Conservation (phyloP, 257 asterid species). For the Salvia miltiorrhiza region DNA sequence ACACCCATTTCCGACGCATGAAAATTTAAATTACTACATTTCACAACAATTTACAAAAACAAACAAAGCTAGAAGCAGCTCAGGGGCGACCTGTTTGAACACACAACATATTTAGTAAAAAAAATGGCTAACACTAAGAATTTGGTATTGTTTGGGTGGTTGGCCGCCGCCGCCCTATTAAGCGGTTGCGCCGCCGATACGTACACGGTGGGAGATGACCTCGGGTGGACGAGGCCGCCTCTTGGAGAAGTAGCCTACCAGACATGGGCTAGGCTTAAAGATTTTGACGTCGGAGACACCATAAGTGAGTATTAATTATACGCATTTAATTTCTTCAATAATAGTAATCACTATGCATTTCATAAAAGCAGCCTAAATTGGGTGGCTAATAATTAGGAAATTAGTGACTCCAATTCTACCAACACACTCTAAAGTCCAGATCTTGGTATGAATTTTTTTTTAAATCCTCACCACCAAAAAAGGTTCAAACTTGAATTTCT, state of each 20-base stretch:
- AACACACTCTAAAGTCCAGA: too few relatives aligned
- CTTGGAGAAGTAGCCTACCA: slow-evolving; percentile 20
- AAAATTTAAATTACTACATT: not conserved
- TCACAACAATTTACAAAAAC: not conserved
- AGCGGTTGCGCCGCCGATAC: slow-evolving; percentile 28
- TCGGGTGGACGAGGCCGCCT: slow-evolving; percentile 36
- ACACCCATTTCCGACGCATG: not conserved
- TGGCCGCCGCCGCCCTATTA: slow-evolving; percentile 20
- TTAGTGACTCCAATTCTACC: too few relatives aligned
- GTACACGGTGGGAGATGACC: slow-evolving; percentile 20
- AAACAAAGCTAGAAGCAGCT: not conserved
- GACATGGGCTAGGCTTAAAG: slow-evolving; percentile 21
- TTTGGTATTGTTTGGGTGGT: slow-evolving; percentile 13
- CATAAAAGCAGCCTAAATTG: too few relatives aligned
- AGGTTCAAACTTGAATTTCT: too few relatives aligned
- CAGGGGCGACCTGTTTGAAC: slow-evolving; percentile 23
- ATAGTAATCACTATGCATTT: too few relatives aligned
- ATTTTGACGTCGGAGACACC: slow-evolving; percentile 28
- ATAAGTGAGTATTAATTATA: slow-evolving; percentile 25
- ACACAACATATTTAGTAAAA: too few relatives aligned
- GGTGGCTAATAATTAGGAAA: too few relatives aligned
- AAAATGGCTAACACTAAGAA: not conserved
- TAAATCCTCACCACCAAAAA: too few relatives aligned
- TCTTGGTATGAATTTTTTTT: too few relatives aligned
- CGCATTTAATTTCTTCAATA: not conserved